Conservation (phyloP, 2,329 filamentous ascomycete species). For the Colletotrichum sp. region DNA sequence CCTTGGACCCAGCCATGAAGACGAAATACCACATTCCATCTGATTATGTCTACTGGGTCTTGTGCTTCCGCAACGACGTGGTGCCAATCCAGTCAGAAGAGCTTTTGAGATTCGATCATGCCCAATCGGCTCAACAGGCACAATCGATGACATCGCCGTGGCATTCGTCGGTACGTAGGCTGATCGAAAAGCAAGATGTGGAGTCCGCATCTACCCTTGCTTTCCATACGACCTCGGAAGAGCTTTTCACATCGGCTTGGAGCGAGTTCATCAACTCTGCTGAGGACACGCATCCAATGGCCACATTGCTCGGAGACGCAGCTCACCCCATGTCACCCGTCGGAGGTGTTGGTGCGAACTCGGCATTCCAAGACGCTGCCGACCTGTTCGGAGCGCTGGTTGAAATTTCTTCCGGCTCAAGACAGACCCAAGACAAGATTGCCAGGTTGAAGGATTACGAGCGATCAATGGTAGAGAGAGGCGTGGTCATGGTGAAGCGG, state of each 20-base stretch:
- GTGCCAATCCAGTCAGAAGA: background rate
- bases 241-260: background rate
- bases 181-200: background rate
- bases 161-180: background rate
- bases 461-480: background rate
- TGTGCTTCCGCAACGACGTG: slow-evolving; percentile 21
- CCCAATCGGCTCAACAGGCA: background rate
- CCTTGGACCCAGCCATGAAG: background rate
- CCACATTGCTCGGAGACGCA: slow-evolving; percentile 20
- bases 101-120: background rate
- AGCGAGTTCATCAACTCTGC: background rate
- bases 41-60: slow-evolving; percentile 40
- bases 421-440: background rate
- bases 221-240: background rate
- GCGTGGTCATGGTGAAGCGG: background rate
- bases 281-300: background rate
- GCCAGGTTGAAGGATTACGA: background rate
- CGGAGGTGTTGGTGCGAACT: slow-evolving; percentile 13
- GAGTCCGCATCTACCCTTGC: background rate
- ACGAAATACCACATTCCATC: slow-evolving; percentile 12
- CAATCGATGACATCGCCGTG: background rate
- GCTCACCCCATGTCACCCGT: slow-evolving; percentile 15
- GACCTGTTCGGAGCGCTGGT: background rate
- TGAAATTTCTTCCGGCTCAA: background rate
- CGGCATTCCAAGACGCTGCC: slow-evolving; percentile 7